A percentile compares a stretch with the other conserved stretches of the same genome.
These are phyloP conservation scores for Cladosporium sp. DNA, from an alignment of 2,329 filamentous ascomycete genomes.

Conservation along the genomic window DNA sequence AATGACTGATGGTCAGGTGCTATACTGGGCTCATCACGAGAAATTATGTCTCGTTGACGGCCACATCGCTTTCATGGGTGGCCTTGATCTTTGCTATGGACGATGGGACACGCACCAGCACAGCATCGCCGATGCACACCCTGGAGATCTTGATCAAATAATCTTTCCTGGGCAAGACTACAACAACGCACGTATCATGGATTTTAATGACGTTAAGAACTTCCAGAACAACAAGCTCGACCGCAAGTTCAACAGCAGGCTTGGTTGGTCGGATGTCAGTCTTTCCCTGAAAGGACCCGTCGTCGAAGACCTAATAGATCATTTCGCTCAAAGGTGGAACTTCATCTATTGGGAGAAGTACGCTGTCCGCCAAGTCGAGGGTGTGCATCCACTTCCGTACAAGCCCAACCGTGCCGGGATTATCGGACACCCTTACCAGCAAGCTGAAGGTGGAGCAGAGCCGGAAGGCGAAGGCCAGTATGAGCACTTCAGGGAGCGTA, in stretches of 20 bases:
- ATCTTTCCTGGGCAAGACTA: slow-evolving; percentile 89
- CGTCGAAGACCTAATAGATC: slow-evolving; percentile 67
- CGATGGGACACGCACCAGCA: slow-evolving; percentile 83
- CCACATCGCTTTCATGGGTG: slow-evolving; percentile 83
- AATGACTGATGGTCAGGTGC: slow-evolving; percentile 71
- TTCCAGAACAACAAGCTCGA: slow-evolving; percentile 87
- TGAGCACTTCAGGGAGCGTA: slow-evolving; percentile 28
- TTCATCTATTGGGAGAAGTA: slow-evolving; percentile 87
- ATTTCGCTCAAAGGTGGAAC: slow-evolving; percentile 88
- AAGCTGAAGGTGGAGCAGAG: slow-evolving; percentile 21
- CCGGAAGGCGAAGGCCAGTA: slow-evolving; percentile 27
- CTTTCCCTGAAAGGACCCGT: slow-evolving; percentile 72
- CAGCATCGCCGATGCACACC: slow-evolving; percentile 78
- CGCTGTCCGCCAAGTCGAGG: slow-evolving; percentile 48
- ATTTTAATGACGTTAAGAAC: slow-evolving; percentile 74
- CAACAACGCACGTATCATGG: slow-evolving; percentile 81
- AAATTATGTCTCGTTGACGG: slow-evolving; percentile 82
- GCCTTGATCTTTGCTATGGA: slow-evolving; percentile 80
- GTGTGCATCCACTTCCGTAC: slow-evolving; percentile 43
- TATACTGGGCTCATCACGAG: slow-evolving; percentile 93
- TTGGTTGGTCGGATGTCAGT: slow-evolving; percentile 90
- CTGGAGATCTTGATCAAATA: slow-evolving; percentile 68
- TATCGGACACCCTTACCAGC: slow-evolving; percentile 30
- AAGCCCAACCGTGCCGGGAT: slow-evolving; percentile 32
- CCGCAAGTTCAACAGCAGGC: slow-evolving; percentile 64